Evolutionary conservation across 306 rosid genomes (phyloP).

Genomic region (Vigna radiata): DNA sequence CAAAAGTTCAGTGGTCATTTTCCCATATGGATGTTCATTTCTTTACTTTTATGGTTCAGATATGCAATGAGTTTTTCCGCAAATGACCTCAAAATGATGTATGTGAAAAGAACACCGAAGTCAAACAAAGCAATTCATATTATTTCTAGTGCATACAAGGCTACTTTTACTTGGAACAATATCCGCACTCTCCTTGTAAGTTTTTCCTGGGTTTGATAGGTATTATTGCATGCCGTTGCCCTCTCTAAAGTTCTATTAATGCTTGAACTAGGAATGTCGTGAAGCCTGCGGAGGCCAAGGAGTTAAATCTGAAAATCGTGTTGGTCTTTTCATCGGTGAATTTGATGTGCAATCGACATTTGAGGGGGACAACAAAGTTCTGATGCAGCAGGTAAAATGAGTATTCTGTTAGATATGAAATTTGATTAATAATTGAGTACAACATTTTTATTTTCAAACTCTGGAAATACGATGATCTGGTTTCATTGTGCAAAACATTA

Average conservation of each 20-base stretch:
- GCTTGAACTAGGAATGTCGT: conserved; percentile 81
- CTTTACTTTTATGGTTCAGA: conserved; percentile 51
- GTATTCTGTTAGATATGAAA: conserved; percentile 19
- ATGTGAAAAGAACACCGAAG: conserved; percentile 69
- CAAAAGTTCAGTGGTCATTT: conserved; percentile 12
- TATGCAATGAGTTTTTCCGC: conserved; percentile 89
- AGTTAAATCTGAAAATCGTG: conserved; percentile 80
- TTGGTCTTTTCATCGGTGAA: conserved; percentile 81
- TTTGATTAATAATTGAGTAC: not conserved
- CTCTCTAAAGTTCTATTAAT: conserved; percentile 33
- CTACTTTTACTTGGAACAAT: conserved; percentile 86
- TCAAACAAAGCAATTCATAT: conserved; percentile 80
- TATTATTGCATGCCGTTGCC: not conserved
- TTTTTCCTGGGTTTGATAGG: conserved; percentile 30
- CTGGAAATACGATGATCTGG: not conserved
- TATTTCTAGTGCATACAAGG: conserved; percentile 92
- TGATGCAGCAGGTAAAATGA: conserved; percentile 89
- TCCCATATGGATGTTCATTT: conserved; percentile 33
- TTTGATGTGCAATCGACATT: conserved; percentile 93
- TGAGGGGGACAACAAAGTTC: conserved; percentile 98
- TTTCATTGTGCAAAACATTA: not conserved
- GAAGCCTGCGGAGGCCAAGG: conserved; percentile 99
- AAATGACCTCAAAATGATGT: conserved; percentile 73
- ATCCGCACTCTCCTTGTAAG: conserved; percentile 87
- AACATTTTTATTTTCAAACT: conserved; percentile 6